Conservation (phyloP, 1,284 basidiomycete species). For the Sanghuangporus weigelae region DNA sequence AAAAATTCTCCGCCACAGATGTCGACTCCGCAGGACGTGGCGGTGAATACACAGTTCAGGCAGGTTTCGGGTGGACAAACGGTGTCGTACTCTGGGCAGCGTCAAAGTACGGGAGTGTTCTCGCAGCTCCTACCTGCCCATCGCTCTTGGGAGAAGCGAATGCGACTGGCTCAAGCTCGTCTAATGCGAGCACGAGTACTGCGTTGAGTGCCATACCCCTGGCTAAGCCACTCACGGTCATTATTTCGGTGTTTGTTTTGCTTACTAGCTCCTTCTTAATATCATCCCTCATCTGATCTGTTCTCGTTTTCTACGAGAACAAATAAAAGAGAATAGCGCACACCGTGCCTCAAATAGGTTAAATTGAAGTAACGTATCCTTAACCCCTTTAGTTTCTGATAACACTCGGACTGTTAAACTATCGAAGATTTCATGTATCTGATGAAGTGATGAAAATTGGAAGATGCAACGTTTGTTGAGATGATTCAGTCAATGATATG, state of each 20-base stretch:
- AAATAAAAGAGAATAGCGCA: not conserved
- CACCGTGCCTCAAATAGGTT: no score
- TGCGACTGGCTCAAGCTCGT: conserved; percentile 1
- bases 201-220: not conserved
- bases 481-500: no score
- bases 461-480: no score
- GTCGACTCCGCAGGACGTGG: conserved; percentile 82
- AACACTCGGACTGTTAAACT: no score
- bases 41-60: conserved; percentile 82
- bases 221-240: not conserved
- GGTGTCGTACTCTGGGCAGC: conserved; percentile 77
- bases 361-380: no score
- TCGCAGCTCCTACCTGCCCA: conserved; percentile 52
- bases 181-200: not conserved
- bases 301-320: no score
- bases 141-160: conserved; percentile 29
- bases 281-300: not conserved
- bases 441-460: no score
- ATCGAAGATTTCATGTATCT: no score
- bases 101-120: conserved; percentile 59
- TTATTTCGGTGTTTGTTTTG: not conserved
- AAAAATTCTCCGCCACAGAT: conserved; percentile 77
- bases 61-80: conserved; percentile 90
- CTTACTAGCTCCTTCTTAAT: not conserved
- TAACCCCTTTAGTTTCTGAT: no score